phyloP scores from a whole-genome alignment of 2,329 filamentous ascomycete genomes.

The Colletotrichum tamarilloi region DNA sequence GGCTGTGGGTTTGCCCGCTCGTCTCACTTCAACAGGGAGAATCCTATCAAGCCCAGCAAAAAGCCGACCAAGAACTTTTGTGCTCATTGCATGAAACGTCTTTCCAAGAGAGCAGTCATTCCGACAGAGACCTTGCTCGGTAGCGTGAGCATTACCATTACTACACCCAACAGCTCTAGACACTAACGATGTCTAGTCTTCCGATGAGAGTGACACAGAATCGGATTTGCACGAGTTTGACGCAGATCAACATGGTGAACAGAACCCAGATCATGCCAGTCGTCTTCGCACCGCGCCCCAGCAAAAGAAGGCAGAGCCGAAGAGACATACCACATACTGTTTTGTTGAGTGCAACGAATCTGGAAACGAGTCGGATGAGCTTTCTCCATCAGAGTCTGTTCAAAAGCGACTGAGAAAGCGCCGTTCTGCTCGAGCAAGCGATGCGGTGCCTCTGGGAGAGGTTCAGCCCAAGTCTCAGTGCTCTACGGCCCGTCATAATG shows the following conservation, averaged over 20 bases:
- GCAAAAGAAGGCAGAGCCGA: not conserved
- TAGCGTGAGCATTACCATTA: not conserved
- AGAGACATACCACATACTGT: not conserved
- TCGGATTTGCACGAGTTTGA: not conserved
- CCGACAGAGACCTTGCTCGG: slow-evolving; percentile 25
- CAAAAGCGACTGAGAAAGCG: slow-evolving; percentile 1
- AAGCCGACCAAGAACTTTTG: slow-evolving; percentile 48
- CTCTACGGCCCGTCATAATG: not conserved
- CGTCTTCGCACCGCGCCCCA: not conserved
- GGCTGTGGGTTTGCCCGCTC: slow-evolving; percentile 50
- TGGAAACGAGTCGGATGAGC: not conserved
- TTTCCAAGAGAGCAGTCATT: not conserved
- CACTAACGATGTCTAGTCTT: slow-evolving; percentile 22
- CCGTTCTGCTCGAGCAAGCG: slow-evolving; percentile 5
- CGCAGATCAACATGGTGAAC: not conserved
- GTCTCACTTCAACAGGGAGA: slow-evolving; percentile 46
- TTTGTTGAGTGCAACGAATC: no score
- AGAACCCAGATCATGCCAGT: not conserved
- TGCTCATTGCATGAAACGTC: slow-evolving; percentile 44
- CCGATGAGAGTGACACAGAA: slow-evolving; percentile 20
- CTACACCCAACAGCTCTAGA: no score
- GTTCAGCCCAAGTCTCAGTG: not conserved
- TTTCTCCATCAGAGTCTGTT: not conserved
- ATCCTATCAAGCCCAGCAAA: slow-evolving; percentile 41
- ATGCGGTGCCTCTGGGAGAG: not conserved